A percentile compares a stretch with the other conserved stretches of the same genome.
Evolutionary conservation across 805 yeast genomes (phyloP).

Genomic region (Wickerhamiella sorbophila): DNA sequence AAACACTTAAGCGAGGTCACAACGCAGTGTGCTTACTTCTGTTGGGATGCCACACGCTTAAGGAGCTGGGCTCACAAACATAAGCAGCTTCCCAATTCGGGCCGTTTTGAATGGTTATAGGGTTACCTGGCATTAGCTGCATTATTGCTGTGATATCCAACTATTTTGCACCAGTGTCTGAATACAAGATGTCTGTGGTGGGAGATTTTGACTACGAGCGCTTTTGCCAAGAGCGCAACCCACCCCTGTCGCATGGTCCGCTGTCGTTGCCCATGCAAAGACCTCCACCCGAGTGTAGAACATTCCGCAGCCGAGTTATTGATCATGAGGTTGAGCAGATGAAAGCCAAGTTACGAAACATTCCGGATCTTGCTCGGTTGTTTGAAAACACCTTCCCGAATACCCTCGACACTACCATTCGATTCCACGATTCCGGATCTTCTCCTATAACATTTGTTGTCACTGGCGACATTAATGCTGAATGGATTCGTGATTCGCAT

Average conservation of each 20-base stretch:
- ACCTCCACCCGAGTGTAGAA: slow-evolving; percentile 58
- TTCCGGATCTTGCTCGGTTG: slow-evolving; percentile 55
- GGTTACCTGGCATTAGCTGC: too few species aligned
- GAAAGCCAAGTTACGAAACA: slow-evolving; percentile 26
- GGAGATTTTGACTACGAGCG: slow-evolving; percentile 48
- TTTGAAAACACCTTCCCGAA: slow-evolving; percentile 78
- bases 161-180: too few species aligned
- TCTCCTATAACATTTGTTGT: slow-evolving; percentile 58
- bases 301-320: slow-evolving; percentile 48
- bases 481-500: slow-evolving; percentile 83
- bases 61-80: too few species aligned
- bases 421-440: slow-evolving; percentile 39
- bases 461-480: slow-evolving; percentile 89
- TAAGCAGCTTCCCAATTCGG: too few species aligned
- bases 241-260: slow-evolving; percentile 45
- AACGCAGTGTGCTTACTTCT: too few species aligned
- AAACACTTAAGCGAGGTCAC: too few species aligned
- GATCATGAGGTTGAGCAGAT: slow-evolving; percentile 46
- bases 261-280: slow-evolving; percentile 55
- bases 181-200: too few species aligned
- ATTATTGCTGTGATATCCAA: too few species aligned
- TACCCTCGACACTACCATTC: slow-evolving; percentile 73
- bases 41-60: too few species aligned
- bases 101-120: too few species aligned
- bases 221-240: slow-evolving; percentile 41